A percentile compares a stretch with the other conserved stretches of the same genome.
phyloP scores from a whole-genome alignment of 78 protist genomes.

The Tieghemostelium lacteum region DNA sequence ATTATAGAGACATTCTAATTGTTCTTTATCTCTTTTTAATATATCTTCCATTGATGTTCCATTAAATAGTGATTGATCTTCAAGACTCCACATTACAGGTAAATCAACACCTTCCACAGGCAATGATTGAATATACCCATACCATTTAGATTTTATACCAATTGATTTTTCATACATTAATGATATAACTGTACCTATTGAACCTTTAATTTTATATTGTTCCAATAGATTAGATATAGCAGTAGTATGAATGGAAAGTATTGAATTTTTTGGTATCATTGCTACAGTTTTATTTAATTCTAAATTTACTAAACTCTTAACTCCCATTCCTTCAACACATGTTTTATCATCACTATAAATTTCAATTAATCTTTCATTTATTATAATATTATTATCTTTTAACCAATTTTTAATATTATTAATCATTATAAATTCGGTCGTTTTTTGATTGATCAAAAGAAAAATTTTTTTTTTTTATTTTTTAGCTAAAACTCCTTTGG shows the following conservation, averaged over 20 bases:
- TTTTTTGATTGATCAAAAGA: too few species aligned
- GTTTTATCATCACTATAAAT: background rate
- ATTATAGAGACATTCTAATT: background rate
- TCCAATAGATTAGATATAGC: conserved; percentile 10
- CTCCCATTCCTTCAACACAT: conserved; percentile 23
- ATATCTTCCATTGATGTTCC: conserved; percentile 34
- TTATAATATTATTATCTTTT: conserved; percentile 23
- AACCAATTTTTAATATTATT: conserved; percentile 45
- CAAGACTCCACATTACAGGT: conserved; percentile 48
- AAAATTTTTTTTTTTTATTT: too few species aligned
- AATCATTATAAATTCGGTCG: too few species aligned
- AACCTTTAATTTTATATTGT: conserved; percentile 43
- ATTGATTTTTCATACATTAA: conserved; percentile 46
- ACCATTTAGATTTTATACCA: conserved; percentile 49
- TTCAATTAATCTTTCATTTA: background rate
- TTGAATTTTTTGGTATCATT: conserved; percentile 25
- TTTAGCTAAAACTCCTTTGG: too few species aligned
- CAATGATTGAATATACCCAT: conserved; percentile 39
- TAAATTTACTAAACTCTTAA: background rate
- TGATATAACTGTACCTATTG: conserved; percentile 45
- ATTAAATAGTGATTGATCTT: background rate
- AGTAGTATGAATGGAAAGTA: conserved; percentile 34
- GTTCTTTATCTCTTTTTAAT: conserved; percentile 9
- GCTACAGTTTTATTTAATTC: conserved; percentile 31
- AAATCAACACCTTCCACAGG: conserved; percentile 55